phyloP scores from a whole-genome alignment of 2,329 filamentous ascomycete species.

The Sporothrix brasiliensis region DNA sequence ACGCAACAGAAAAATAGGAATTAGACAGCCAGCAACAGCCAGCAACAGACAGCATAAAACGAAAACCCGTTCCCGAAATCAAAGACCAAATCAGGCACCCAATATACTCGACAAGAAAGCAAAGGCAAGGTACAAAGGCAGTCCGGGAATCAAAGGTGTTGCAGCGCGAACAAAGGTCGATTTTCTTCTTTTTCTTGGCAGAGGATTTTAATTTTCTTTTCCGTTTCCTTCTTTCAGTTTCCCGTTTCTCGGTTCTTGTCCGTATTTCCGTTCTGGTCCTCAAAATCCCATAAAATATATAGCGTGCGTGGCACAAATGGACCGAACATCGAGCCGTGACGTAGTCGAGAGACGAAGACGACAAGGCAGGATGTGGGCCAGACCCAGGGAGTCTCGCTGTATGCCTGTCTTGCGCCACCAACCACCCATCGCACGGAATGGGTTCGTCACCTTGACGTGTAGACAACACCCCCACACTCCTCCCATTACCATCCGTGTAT shows the following conservation, averaged over 20 bases:
- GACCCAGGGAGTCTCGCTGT: background rate
- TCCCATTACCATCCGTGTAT: background rate
- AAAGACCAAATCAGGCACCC: conserved; percentile 17
- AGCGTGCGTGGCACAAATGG: background rate
- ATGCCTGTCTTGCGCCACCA: background rate
- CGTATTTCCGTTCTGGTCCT: background rate
- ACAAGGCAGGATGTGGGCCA: background rate
- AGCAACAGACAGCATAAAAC: conserved; percentile 4
- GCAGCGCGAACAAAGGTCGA: background rate
- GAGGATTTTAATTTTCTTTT: background rate
- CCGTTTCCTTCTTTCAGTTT: background rate
- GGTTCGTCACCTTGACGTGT: background rate
- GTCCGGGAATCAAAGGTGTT: background rate
- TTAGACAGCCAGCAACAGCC: background rate
- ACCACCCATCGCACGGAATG: background rate
- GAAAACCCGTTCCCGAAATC: conserved; percentile 9
- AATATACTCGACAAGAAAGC: conserved; percentile 2
- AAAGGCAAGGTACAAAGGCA: conserved; percentile 1
- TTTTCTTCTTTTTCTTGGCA: background rate
- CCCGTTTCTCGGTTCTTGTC: background rate
- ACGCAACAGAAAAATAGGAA: background rate
- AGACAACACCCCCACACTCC: background rate
- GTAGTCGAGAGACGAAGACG: background rate
- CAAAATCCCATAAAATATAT: background rate
- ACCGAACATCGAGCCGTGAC: background rate